Evolutionary conservation across 2,329 filamentous ascomycete genomes (phyloP).

Genomic region (Trichoderma sp.): DNA sequence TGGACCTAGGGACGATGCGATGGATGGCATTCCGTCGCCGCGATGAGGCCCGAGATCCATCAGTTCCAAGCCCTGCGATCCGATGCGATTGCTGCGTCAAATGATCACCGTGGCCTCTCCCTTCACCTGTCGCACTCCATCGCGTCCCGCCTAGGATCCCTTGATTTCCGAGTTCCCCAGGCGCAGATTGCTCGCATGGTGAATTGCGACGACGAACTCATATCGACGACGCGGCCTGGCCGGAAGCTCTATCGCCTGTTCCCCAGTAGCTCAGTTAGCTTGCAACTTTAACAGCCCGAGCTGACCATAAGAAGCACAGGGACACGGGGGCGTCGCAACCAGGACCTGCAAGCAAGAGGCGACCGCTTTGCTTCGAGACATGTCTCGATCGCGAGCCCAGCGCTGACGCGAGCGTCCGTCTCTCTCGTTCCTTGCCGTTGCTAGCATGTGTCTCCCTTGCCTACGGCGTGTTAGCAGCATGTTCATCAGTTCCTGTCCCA

Average conservation of each 20-base stretch:
- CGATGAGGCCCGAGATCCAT: background rate
- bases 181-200: slow-evolving; percentile 8
- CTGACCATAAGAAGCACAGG: slow-evolving; percentile 1
- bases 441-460: slow-evolving; percentile 7
- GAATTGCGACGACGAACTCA: background rate
- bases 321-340: slow-evolving; percentile 3
- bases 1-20: slow-evolving; percentile 5
- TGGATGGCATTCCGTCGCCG: background rate
- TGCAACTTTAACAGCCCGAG: slow-evolving; percentile 23
- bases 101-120: background rate
- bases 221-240: slow-evolving; percentile 8
- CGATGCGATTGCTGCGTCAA: background rate
- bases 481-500: background rate
- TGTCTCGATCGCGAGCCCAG: slow-evolving; percentile 12
- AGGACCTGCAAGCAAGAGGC: background rate
- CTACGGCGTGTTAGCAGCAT: background rate
- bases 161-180: background rate
- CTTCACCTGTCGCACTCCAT: background rate
- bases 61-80: background rate
- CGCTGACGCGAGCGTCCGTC: background rate
- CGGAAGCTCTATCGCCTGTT: slow-evolving; percentile 23
- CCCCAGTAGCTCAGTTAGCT: slow-evolving; percentile 22
- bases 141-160: background rate
- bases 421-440: background rate
- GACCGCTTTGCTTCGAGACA: slow-evolving; percentile 2